These are phyloP conservation scores for Cucurbita argyrosperma DNA, from an alignment of 306 rosid genomes.

Conservation along the genomic window DNA sequence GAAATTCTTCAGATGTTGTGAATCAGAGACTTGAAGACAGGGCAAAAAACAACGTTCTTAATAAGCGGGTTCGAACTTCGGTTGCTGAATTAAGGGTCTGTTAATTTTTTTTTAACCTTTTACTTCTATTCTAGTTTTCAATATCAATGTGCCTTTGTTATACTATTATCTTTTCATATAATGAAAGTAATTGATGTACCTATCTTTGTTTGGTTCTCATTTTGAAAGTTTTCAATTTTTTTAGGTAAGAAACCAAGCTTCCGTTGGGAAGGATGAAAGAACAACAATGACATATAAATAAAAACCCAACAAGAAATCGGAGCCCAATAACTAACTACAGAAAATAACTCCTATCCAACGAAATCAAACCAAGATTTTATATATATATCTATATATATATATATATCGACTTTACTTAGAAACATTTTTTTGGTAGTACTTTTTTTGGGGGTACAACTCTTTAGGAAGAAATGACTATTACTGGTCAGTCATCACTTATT, in stretches of 20 bases:
- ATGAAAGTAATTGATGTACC: not conserved
- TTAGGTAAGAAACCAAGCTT: not conserved
- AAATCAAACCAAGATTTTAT: not conserved
- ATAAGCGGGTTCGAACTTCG: constrained; percentile 55
- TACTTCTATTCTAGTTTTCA: not conserved
- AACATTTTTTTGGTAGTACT: no score
- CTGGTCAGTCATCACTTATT: not conserved
- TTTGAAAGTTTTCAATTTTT: not conserved
- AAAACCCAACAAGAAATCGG: not conserved
- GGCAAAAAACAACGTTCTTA: constrained; percentile 39
- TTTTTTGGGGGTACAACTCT: not conserved
- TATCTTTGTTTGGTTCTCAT: not conserved
- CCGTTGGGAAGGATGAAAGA: not conserved
- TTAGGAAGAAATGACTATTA: not conserved
- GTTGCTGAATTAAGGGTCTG: constrained; percentile 54
- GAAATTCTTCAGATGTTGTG: constrained; percentile 32
- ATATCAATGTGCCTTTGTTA: not conserved
- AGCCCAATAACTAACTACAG: not conserved
- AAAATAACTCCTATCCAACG: not conserved
- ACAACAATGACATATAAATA: not conserved
- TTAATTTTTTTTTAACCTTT: constrained; percentile 4
- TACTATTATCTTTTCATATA: not conserved
- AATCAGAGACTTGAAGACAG: constrained; percentile 48
- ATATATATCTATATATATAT: no score
- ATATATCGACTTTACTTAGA: not conserved